Evolutionary conservation across 768 basidiomycete species (phyloP).

Genomic region (Candolleomyces aberdarensis): DNA sequence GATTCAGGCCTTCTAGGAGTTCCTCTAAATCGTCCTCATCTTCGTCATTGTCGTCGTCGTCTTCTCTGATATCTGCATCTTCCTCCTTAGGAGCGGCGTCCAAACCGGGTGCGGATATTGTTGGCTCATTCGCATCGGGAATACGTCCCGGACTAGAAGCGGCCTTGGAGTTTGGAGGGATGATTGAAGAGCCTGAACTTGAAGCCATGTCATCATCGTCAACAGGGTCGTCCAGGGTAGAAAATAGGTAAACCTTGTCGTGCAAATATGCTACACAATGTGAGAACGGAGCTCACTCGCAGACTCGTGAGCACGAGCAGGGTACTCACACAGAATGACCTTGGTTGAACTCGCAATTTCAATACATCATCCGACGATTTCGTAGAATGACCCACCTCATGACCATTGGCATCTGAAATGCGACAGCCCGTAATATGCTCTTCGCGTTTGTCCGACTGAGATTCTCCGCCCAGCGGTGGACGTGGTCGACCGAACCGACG

Average conservation of each 20-base stretch:
- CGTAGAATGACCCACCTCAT: constrained; percentile 52
- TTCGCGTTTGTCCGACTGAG: constrained; percentile 25
- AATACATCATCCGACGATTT: background rate
- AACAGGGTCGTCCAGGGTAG: constrained; percentile 61
- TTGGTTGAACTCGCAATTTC: constrained; percentile 21
- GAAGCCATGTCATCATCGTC: constrained; percentile 16
- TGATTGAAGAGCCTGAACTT: constrained; percentile 20
- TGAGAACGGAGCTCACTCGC: constrained; percentile 7
- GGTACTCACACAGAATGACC: constrained; percentile 61
- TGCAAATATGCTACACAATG: constrained; percentile 58
- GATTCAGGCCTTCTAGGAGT: too few species aligned
- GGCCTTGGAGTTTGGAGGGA: constrained; percentile 23
- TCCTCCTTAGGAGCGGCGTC: constrained; percentile 17
- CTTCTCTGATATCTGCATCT: constrained; percentile 27
- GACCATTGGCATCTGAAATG: constrained; percentile 66
- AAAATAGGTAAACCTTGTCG: constrained; percentile 73
- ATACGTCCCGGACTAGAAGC: background rate
- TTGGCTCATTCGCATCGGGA: background rate
- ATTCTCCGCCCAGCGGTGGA: constrained; percentile 18
- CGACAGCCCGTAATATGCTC: constrained; percentile 79
- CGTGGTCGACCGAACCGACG: constrained; percentile 64
- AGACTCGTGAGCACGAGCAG: background rate
- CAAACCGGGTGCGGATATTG: background rate
- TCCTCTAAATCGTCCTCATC: background rate
- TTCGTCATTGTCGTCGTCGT: constrained; percentile 30